Base-by-base conservation (phyloP, 371 early-diverging fungal species). In the Rhizopus sp. region DNA sequence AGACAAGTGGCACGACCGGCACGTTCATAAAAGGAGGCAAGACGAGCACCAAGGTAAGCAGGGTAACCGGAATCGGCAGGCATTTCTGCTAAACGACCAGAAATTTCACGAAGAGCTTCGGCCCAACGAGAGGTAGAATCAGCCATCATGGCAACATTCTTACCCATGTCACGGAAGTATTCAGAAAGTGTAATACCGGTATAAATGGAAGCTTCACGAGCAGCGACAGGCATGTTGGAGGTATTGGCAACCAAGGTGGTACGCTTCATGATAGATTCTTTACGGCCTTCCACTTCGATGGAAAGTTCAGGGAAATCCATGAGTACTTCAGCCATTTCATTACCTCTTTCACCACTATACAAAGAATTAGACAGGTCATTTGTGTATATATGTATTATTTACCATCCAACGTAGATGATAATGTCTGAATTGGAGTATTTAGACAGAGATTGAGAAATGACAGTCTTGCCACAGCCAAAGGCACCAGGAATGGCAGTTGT, bases 211-310 rank as follows among this genome's bases (percentile, higher is more conserved):
- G 99, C 99, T 85, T 99, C 99, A 83, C 99, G 95, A 60, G 99
- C 99, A 70, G 99, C 99, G 55, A 99, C 99, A 67, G 99, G 99
- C 99, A 99, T 99, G 89, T 99, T 99, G 72, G 99, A 99, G 12
- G 99, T 99, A 83, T 99, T 99, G 63, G 99, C 99, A 9, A 99
- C 98, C 35, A 99, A 85, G 15, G 99, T 97, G 13, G 99, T 99
- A 76, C 99, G 92, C 88, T 99, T 96, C 99, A 99, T 99, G 75
- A 99, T 99, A 39, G 95, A 93, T 73, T 98, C 99, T 68, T 96
- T 82, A 54, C 91, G 87, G 13, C 95, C 98, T 37, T 94, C 91
- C 34, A 97, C 80, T 63, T 93, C 95, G 57, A 94, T 93, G 0
- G 90, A 88, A 35, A 97, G 83, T 88, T 93, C 90, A 29, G 99